phyloP scores from a whole-genome alignment of 306 rosid genomes.

The Herpetospermum pedunculosum region DNA sequence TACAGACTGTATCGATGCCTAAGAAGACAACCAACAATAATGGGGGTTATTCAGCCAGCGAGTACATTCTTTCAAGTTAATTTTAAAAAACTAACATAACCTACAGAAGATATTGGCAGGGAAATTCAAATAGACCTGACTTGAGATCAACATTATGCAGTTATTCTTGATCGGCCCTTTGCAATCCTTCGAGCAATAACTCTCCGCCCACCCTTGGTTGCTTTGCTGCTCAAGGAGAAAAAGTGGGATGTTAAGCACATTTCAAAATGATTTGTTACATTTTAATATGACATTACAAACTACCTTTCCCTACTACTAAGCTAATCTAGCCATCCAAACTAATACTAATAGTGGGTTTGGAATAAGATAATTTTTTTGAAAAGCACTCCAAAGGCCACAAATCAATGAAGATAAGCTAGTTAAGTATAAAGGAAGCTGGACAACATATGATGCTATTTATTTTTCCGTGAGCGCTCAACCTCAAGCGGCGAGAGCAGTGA shows the following conservation, averaged over 20 bases:
- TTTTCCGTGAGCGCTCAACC: not conserved
- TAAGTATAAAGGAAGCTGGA: not conserved
- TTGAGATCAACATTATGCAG: conserved; percentile 43
- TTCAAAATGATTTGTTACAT: not conserved
- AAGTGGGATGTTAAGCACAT: not conserved
- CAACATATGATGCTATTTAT: not conserved
- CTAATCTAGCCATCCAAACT: not conserved
- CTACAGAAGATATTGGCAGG: not conserved
- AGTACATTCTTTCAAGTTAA: not conserved
- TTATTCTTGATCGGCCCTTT: conserved; percentile 73
- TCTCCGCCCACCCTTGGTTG: conserved; percentile 86
- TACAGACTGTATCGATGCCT: not conserved
- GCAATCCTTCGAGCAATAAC: conserved; percentile 90
- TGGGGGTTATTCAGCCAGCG: not conserved
- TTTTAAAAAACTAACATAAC: not conserved
- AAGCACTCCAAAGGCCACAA: not conserved
- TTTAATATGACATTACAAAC: not conserved
- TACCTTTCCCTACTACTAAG: not conserved
- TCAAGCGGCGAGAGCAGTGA: not conserved
- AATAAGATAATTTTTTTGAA: too few species aligned
- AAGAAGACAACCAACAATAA: not conserved
- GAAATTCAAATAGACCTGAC: not conserved
- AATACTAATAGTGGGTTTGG: too few species aligned
- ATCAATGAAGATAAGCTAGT: not conserved
- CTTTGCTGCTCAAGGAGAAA: conserved; percentile 58